Conservation (phyloP, 768 basidiomycete genomes). For the Mycena metata region DNA sequence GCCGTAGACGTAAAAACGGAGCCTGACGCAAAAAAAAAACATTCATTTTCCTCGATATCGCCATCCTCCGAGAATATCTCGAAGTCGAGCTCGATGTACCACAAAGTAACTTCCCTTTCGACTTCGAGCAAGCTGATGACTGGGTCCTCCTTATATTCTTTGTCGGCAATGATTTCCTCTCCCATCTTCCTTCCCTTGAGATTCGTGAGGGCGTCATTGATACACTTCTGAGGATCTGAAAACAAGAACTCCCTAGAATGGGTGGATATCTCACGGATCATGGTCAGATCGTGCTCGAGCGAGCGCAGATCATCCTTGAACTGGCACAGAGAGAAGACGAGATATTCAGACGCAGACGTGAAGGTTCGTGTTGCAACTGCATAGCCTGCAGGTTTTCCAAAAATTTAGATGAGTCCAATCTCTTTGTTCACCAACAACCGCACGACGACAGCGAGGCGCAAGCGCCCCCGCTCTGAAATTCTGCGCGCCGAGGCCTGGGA, state of each 20-base stretch:
- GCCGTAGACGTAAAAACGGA: constrained; percentile 79
- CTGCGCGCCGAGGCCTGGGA: too few species aligned
- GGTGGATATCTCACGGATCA: constrained; percentile 97
- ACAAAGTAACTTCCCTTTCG: constrained; percentile 85
- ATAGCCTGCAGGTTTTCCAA: constrained; percentile 32
- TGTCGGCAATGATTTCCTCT: constrained; percentile 99
- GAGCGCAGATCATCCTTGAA: constrained; percentile 95
- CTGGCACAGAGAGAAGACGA: constrained; percentile 95
- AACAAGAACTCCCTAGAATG: constrained; percentile 92
- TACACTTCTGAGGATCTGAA: constrained; percentile 96
- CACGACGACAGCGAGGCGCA: too few species aligned
- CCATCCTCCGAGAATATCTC: constrained; percentile 96
- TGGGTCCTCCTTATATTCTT: constrained; percentile 99
- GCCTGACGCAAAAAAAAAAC: constrained; percentile 88
- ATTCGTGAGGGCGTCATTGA: constrained; percentile 99
- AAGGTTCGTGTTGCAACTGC: constrained; percentile 72
- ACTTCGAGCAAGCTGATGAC: constrained; percentile 97
- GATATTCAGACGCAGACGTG: constrained; percentile 92
- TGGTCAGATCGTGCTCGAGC: constrained; percentile 85
- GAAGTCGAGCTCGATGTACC: constrained; percentile 93
- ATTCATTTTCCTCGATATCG: constrained; percentile 99
- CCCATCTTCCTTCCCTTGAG: constrained; percentile 97
- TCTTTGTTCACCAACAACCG: too few species aligned
- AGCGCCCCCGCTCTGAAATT: too few species aligned
- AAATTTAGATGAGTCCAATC: too few species aligned